These are phyloP conservation scores for Leccinum arenicola DNA, from an alignment of 768 basidiomycete genomes.

Conservation along the genomic window DNA sequence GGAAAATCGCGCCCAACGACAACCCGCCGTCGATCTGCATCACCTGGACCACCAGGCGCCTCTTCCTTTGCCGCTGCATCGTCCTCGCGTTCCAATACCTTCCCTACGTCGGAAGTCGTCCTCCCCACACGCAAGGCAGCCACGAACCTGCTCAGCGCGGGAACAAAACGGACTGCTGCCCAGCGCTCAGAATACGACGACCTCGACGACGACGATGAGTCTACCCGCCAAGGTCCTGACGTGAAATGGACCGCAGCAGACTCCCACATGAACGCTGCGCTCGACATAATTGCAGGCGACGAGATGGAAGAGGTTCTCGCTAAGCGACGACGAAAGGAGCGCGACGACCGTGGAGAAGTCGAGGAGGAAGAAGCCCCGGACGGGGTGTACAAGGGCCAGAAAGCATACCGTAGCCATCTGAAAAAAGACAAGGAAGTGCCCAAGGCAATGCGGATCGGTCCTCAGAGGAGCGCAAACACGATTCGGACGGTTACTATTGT, in stretches of 20 bases:
- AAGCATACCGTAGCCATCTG: conserved; percentile 76
- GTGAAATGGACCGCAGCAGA: conserved; percentile 77
- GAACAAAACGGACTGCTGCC: conserved; percentile 59
- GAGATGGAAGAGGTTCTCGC: conserved; percentile 75
- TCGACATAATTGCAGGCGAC: conserved; percentile 81
- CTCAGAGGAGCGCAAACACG: conserved; percentile 70
- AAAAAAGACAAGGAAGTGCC: conserved; percentile 82
- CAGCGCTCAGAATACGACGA: conserved; percentile 44
- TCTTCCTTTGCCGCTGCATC: conserved; percentile 13
- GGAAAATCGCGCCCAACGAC: conserved; percentile 77
- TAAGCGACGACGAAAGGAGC: conserved; percentile 61
- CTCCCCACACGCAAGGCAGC: conserved; percentile 68
- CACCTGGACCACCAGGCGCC: conserved; percentile 41
- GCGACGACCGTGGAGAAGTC: conserved; percentile 46
- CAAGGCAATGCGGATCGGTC: conserved; percentile 85
- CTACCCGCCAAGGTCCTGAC: conserved; percentile 45
- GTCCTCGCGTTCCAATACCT: conserved; percentile 14
- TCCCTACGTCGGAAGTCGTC: conserved; percentile 58
- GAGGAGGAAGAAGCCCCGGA: conserved; percentile 61
- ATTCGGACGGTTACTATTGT: conserved; percentile 93
- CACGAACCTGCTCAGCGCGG: conserved; percentile 75
- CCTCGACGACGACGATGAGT: conserved; percentile 44
- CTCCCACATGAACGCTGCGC: conserved; percentile 68
- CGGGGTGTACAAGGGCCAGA: conserved; percentile 83
- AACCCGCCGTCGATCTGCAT: conserved; percentile 69